Base-by-base conservation (phyloP, 352 stramenopile genomes). In the Pythium utonaiense region DNA sequence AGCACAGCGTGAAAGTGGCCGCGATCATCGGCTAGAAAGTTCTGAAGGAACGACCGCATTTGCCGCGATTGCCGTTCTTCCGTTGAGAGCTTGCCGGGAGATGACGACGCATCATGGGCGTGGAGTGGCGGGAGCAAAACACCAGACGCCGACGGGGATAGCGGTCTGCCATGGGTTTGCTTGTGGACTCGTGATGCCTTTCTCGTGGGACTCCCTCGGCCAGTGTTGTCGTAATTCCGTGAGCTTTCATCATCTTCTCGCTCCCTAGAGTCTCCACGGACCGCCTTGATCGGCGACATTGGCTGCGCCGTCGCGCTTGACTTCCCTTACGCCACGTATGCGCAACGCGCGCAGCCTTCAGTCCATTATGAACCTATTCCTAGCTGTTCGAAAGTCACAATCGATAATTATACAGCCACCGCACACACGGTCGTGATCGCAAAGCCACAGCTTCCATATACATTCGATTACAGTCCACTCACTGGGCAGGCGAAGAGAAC, bases 31-130 rank as follows among this genome's bases (percentile, higher is more conserved):
- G 83, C 74, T 19, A 97, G 68, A 57, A 97, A 98, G 57, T 97
- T 97, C n/a, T 83, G 77, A 57, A 98, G 58, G 66, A 97, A 96
- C 28, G 86, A 96, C 19, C 86, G 78, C 76, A 98, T 90, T 58
- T 90, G 83, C 12, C 83, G 78, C 48, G 86, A 74, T 57, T 87
- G 77, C 16, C 75, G 77, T 44, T 91, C 78, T 48, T 86, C 77
- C 12, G 83, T 31, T 3, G 80, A 79, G 53, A 86, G 50, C 1
- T 31, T 49, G 14, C 19, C 25, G 41, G 49, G 50, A n/a, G 54
- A n/a, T n/a, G n/a, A 53, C 28, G 54, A 42, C 36, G 24, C 34
- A 49, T 40, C 14, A 4, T 14, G 12, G 22, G 34, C 12, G 25
- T 50, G 22, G 6, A 50, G 42, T 19, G 42, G 42, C 12, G 22